phyloP scores from a whole-genome alignment of 148 eudicot species.

The Dysphania ambrosioides region DNA sequence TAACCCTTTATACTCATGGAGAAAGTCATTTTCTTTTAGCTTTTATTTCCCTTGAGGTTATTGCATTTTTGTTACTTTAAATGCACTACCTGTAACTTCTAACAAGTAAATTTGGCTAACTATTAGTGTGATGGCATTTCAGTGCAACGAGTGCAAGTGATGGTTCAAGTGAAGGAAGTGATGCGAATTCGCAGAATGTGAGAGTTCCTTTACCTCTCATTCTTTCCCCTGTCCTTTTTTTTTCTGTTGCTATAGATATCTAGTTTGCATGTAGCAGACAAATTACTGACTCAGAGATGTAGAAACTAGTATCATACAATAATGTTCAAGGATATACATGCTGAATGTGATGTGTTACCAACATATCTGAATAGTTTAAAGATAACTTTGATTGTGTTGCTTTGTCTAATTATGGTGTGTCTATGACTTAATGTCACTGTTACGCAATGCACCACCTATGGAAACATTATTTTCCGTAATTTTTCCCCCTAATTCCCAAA shows the following conservation, averaged over 20 bases:
- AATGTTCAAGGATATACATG: neutral
- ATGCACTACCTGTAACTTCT: neutral
- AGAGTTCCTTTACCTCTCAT: conserved; percentile 21
- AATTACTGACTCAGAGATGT: neutral
- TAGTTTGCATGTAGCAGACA: neutral
- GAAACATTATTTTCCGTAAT: neutral
- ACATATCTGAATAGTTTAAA: neutral
- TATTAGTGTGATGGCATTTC: conserved; percentile 28
- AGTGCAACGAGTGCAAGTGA: conserved; percentile 91
- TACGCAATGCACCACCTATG: neutral
- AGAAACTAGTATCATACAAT: neutral
- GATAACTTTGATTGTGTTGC: neutral
- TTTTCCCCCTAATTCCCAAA: neutral
- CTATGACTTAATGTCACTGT: neutral
- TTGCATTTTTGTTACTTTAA: no score
- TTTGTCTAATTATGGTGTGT: neutral
- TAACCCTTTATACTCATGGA: neutral
- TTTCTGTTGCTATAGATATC: neutral
- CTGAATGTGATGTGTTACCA: neutral
- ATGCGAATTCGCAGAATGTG: conserved; percentile 87
- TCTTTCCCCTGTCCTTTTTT: neutral
- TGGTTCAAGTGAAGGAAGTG: conserved; percentile 98
- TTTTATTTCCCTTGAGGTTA: neutral
- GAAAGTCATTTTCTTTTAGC: neutral
- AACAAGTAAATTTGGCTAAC: conserved; percentile 9